A percentile compares a stretch with the other conserved stretches of the same genome.
phyloP scores from a whole-genome alignment of 1,284 basidiomycete genomes.

The Trichosporon ovoides region DNA sequence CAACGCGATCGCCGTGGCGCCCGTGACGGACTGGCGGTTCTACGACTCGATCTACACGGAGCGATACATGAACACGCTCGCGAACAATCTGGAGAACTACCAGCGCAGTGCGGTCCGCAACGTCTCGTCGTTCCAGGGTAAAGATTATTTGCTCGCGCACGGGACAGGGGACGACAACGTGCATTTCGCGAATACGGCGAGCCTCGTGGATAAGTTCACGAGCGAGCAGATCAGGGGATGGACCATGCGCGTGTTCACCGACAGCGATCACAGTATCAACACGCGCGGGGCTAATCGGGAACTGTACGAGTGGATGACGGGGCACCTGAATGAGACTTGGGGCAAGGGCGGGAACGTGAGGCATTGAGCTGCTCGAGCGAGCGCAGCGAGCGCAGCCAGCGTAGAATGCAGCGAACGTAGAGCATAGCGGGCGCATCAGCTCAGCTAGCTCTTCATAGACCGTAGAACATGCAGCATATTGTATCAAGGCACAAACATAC shows the following conservation, averaged over 20 bases:
- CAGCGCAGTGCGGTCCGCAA: conserved; percentile 74
- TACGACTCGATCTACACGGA: conserved; percentile 71
- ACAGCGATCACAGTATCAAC: conserved; percentile 81
- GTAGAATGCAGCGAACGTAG: too few relatives aligned
- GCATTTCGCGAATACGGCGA: conserved; percentile 85
- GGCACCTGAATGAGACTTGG: conserved; percentile 83
- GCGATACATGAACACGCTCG: conserved; percentile 88
- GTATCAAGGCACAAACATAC: too few relatives aligned
- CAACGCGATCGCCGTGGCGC: conserved; percentile 56
- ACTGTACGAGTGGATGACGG: conserved; percentile 78
- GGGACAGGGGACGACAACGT: conserved; percentile 92
- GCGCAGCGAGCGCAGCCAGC: too few relatives aligned
- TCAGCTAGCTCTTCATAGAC: too few relatives aligned
- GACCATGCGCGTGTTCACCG: conserved; percentile 92
- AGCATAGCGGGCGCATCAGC: too few relatives aligned
- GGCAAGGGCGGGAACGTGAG: conserved; percentile 64
- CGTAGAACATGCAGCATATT: too few relatives aligned
- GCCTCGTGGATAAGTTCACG: conserved; percentile 86
- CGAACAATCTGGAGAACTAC: conserved; percentile 74
- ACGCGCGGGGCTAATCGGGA: conserved; percentile 73
- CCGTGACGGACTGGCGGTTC: conserved; percentile 77
- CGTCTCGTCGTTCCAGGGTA: conserved; percentile 70
- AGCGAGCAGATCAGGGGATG: conserved; percentile 67
- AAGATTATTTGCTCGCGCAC: conserved; percentile 77
- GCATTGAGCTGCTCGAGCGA: too few relatives aligned